Evolutionary conservation across 2,329 filamentous ascomycete species (phyloP), one percentile per base, ranked within the genome.

Genomic region (Gaeumannomyces tritici): DNA sequence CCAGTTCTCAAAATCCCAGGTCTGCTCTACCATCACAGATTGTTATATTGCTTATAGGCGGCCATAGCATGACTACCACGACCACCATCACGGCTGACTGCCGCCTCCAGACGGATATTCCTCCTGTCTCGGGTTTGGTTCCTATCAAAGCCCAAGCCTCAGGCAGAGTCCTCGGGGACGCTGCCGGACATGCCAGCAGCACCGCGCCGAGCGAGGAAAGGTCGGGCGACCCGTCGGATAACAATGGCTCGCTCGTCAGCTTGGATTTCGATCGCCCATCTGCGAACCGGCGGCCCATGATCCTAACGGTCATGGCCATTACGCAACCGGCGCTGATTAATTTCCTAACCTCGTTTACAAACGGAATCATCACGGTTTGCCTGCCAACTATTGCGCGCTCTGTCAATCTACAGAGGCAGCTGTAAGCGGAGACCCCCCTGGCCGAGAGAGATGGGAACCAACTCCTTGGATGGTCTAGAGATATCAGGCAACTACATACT

Each of bases 301-400:
- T 59, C n/a, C 58, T 35, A 2, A 59, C 47, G 1, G 35, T 21
- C 12, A 35, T 59, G 47, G 58, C 58, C 58, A 62, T 62, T 26
- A 26, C 55, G 31, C 66, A 66, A 58, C 65, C 71, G 11, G 65
- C 66, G 24, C 66, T 67, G 47, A 66, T 73, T 18, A 70, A 69
- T 58, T 68, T 74, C 31, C 62, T 69, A 51, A 67, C 63, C 63
- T 66, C 66, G 47, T 67, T 71, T 64, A 61, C 65, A 42, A 69
- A 68, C 31, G 73, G 73, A n/a, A 66, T 77, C 13, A 69, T 79
- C 26, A 70, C 74, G 9, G 73, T 79, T 31, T 70, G 68, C 15
- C 69, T 79, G 0, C 77, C 77, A 8, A 67, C 69, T 13, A 78
- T 80, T 61, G 71, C 75, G 1, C 62, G 65, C 18, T 74, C 76